phyloP scores from a whole-genome alignment of 441 rosid species.

The Populus trichocarpa region DNA sequence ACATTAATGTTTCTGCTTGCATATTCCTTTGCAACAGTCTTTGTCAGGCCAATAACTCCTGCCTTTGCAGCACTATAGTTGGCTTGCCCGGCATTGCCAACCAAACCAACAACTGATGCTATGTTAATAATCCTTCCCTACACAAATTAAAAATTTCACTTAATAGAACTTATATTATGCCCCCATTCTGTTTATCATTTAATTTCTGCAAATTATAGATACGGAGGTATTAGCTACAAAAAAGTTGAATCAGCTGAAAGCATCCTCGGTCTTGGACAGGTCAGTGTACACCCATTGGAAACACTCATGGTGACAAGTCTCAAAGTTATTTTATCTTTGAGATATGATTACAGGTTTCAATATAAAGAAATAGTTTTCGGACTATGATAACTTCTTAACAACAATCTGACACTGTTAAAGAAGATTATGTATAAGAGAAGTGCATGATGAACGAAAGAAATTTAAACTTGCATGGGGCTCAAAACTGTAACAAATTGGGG shows the following conservation, averaged over 20 bases:
- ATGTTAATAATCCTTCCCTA: slow-evolving; percentile 87
- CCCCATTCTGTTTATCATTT: neutral
- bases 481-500: neutral
- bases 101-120: slow-evolving; percentile 84
- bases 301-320: neutral
- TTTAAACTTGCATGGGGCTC: neutral
- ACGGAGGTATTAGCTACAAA: neutral
- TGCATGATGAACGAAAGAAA: neutral
- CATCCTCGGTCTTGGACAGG: neutral
- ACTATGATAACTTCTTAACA: neutral
- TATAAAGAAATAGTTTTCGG: neutral
- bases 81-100: slow-evolving; percentile 91
- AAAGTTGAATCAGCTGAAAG: neutral
- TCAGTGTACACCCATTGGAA: neutral
- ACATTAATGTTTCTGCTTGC: slow-evolving; percentile 85
- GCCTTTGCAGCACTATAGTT: slow-evolving; percentile 96
- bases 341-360: neutral
- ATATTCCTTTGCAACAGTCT: slow-evolving; percentile 76
- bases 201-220: neutral
- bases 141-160: slow-evolving; percentile 2
- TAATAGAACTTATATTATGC: neutral
- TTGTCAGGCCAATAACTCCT: slow-evolving; percentile 90
- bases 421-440: neutral
- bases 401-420: neutral
- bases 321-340: neutral